A percentile compares a stretch with the other conserved stretches of the same genome.
These are phyloP conservation scores for Coemansia javaensis DNA, from an alignment of 192 early-diverging fungal genomes.

Conservation along the genomic window DNA sequence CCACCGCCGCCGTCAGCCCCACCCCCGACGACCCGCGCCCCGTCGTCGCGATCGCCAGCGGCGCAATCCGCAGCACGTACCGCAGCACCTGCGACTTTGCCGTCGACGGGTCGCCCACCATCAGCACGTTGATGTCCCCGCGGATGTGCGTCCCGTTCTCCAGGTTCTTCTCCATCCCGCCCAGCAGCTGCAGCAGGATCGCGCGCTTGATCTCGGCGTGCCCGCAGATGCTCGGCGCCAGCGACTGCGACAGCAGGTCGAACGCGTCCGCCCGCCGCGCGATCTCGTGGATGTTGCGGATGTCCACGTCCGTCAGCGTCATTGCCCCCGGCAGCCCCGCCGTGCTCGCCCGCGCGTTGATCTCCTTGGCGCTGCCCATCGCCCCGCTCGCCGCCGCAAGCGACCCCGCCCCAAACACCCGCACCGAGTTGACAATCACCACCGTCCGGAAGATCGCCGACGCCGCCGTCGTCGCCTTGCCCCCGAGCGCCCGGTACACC, in stretches of 20 bases:
- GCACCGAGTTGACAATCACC: conserved; percentile 82
- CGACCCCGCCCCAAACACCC: conserved; percentile 62
- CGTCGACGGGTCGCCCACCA: conserved; percentile 98
- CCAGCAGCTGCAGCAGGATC: conserved; percentile 80
- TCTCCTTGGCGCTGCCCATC: conserved; percentile 7
- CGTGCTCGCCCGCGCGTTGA: conserved; percentile 20
- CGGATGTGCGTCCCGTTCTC: conserved; percentile 92
- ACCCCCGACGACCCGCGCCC: conserved; percentile 96
- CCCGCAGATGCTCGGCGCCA: conserved; percentile 87
- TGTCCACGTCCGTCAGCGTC: conserved; percentile 75
- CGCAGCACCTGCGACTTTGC: conserved; percentile 98
- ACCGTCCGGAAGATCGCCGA: conserved; percentile 89
- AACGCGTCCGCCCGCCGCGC: conserved; percentile 66
- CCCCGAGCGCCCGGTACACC: conserved; percentile 84
- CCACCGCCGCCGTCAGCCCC: conserved; percentile 96
- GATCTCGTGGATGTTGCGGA: conserved; percentile 78
- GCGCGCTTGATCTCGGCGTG: conserved; percentile 96
- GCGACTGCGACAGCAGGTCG: conserved; percentile 74
- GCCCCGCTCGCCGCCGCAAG: conserved; percentile 58
- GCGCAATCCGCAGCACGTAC: conserved; percentile 93
- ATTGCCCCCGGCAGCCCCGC: conserved; percentile 53
- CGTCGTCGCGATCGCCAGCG: conserved; percentile 93
- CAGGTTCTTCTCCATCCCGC: conserved; percentile 91
- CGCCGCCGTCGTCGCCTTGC: conserved; percentile 64
- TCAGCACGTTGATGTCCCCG: conserved; percentile 95